phyloP scores from a whole-genome alignment of 495 filamentous ascomycete species.

The Penicillium longicatenatum region DNA sequence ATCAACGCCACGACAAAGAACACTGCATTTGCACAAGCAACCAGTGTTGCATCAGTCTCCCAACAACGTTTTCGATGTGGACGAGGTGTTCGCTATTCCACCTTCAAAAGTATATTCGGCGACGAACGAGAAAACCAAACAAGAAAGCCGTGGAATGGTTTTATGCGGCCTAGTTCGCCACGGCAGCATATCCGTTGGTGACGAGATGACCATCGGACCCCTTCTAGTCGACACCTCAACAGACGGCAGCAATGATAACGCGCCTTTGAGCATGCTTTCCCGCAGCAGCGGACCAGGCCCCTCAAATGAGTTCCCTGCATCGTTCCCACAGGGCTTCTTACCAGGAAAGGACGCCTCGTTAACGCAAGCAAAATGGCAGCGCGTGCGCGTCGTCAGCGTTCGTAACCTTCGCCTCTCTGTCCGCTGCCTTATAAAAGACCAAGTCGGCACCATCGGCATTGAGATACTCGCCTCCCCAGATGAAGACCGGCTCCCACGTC shows the following conservation, averaged over 20 bases:
- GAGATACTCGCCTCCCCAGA: constrained; percentile 50
- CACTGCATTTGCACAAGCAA: constrained; percentile 20
- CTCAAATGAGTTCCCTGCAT: constrained; percentile 39
- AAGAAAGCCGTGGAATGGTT: constrained; percentile 60
- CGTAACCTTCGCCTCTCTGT: constrained; percentile 87
- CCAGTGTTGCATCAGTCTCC: constrained; percentile 41
- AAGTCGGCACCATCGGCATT: constrained; percentile 89
- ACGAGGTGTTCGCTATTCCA: constrained; percentile 74
- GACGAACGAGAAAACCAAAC: constrained; percentile 34
- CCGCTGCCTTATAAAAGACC: constrained; percentile 70
- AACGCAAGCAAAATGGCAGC: constrained; percentile 62
- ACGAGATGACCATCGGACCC: constrained; percentile 78
- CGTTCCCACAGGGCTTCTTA: constrained; percentile 29
- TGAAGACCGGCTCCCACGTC: constrained; percentile 24
- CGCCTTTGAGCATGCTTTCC: constrained; percentile 27
- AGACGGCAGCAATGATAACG: constrained; percentile 24
- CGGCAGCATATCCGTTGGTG: constrained; percentile 75
- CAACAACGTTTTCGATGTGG: constrained; percentile 75
- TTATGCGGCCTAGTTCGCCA: constrained; percentile 82
- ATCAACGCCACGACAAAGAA: constrained; percentile 44
- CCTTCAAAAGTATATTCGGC: constrained; percentile 49
- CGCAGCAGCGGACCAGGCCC: constrained; percentile 36
- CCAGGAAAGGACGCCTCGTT: constrained; percentile 30
- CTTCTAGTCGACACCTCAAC: constrained; percentile 50
- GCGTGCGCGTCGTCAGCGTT: constrained; percentile 78